phyloP scores from a whole-genome alignment of 441 rosid genomes.

The Biscutella laevigata region DNA sequence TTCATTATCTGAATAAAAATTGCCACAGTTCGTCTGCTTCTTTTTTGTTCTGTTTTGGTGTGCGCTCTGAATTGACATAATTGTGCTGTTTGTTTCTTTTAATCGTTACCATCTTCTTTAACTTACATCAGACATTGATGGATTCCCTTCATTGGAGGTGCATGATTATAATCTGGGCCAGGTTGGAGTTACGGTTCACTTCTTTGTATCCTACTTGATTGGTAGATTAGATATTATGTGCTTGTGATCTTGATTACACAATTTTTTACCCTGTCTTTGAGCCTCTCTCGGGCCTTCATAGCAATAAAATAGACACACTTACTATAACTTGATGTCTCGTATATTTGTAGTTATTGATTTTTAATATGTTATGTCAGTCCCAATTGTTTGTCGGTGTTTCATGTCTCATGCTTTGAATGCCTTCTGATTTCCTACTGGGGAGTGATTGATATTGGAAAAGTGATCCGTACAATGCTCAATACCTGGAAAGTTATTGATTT shows the following conservation, averaged over 20 bases:
- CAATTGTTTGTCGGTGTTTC: not conserved
- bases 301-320: not conserved
- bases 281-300: not conserved
- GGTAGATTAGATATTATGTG: conserved; percentile 14
- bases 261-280: not conserved
- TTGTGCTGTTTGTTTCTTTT: conserved; percentile 14
- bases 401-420: not conserved
- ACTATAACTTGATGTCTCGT: not conserved
- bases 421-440: not conserved
- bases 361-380: not conserved
- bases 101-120: conserved; percentile 39
- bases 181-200: conserved; percentile 37
- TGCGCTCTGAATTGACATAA: not conserved
- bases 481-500: conserved; percentile 8
- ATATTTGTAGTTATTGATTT: not conserved
- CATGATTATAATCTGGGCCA: conserved; percentile 40
- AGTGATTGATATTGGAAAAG: not conserved
- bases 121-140: conserved; percentile 48
- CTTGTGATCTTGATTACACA: not conserved
- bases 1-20: not conserved
- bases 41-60: conserved; percentile 13
- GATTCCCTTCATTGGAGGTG: conserved; percentile 43
- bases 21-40: not conserved
- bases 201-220: conserved; percentile 49
- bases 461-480: not conserved